Conservation (phyloP, 75 land plant genomes). For the Selaginella tamariscina region DNA sequence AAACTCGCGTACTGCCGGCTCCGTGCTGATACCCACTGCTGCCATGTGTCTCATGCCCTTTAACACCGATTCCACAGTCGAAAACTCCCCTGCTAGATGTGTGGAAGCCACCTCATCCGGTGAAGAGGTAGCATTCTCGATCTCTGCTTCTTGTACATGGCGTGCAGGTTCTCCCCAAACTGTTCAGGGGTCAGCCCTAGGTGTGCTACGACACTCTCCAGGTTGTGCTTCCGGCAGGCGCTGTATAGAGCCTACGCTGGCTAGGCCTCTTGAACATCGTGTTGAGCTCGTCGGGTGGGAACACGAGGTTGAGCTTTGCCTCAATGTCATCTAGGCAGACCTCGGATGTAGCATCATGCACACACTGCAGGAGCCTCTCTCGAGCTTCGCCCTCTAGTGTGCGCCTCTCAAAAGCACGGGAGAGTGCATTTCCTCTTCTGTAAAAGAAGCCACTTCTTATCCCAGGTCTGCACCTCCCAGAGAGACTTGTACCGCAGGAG, state of each 20-base stretch:
- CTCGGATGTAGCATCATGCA: background rate
- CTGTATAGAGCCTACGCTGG: background rate
- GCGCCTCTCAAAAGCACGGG: background rate
- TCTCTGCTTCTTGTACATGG: conserved; percentile 5
- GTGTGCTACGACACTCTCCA: too few species aligned
- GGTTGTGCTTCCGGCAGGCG: background rate
- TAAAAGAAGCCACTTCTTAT: background rate
- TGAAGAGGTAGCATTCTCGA: background rate
- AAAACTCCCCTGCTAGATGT: background rate
- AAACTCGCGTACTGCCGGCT: background rate
- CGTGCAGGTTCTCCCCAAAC: conserved; percentile 1
- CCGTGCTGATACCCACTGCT: background rate
- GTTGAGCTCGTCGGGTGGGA: background rate
- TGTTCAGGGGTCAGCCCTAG: too few species aligned
- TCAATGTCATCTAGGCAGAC: background rate
- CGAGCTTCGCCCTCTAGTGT: background rate
- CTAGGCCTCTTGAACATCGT: background rate
- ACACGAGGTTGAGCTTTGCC: background rate
- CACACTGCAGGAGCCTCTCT: background rate
- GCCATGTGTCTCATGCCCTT: background rate
- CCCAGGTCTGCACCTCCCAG: background rate
- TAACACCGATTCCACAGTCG: background rate
- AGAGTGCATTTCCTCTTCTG: background rate
- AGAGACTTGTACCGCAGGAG: background rate
- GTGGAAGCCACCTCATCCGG: background rate